These are phyloP conservation scores for Paecilomyces fulvus DNA, from an alignment of 2,329 filamentous ascomycete species.

Conservation along the genomic window DNA sequence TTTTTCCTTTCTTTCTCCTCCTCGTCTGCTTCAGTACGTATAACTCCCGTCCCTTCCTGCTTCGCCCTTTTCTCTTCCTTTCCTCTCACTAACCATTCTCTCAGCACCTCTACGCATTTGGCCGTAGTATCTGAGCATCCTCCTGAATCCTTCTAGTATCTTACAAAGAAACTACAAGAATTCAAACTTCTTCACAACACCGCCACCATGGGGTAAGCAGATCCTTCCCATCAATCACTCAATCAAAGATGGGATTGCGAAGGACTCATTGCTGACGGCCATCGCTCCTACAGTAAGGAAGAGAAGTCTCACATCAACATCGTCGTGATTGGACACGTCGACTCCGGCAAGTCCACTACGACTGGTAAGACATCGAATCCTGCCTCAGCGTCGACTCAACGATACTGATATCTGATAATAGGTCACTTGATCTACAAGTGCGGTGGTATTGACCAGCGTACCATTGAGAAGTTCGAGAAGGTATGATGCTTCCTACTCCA, in stretches of 20 bases:
- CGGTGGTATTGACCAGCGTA: slow-evolving; percentile 99
- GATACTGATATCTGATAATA: slow-evolving; percentile 34
- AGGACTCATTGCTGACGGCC: slow-evolving; percentile 10
- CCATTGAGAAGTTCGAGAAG: slow-evolving; percentile 99
- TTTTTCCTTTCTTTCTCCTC: slow-evolving; percentile 27
- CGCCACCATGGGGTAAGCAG: slow-evolving; percentile 54
- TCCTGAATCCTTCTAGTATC: slow-evolving; percentile 37
- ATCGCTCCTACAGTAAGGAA: slow-evolving; percentile 62
- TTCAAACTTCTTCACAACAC: slow-evolving; percentile 32
- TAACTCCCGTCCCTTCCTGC: slow-evolving; percentile 22
- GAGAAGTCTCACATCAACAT: slow-evolving; percentile 96
- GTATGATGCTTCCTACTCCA: slow-evolving; percentile 44
- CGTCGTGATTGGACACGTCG: slow-evolving; percentile 99
- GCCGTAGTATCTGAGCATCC: slow-evolving; percentile 45
- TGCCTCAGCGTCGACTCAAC: slow-evolving; percentile 20
- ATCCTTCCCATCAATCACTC: background rate
- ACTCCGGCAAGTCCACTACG: slow-evolving; percentile 98
- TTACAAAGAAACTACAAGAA: slow-evolving; percentile 41
- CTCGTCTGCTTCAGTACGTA: slow-evolving; percentile 41
- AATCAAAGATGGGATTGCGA: background rate
- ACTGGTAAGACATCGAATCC: slow-evolving; percentile 55
- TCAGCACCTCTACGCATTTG: slow-evolving; percentile 43
- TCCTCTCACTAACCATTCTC: slow-evolving; percentile 16
- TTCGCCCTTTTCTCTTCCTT: slow-evolving; percentile 15
- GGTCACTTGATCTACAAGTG: slow-evolving; percentile 99